Conservation (phyloP, 1,139 yeast species). For the Geotrichum fermentans region DNA sequence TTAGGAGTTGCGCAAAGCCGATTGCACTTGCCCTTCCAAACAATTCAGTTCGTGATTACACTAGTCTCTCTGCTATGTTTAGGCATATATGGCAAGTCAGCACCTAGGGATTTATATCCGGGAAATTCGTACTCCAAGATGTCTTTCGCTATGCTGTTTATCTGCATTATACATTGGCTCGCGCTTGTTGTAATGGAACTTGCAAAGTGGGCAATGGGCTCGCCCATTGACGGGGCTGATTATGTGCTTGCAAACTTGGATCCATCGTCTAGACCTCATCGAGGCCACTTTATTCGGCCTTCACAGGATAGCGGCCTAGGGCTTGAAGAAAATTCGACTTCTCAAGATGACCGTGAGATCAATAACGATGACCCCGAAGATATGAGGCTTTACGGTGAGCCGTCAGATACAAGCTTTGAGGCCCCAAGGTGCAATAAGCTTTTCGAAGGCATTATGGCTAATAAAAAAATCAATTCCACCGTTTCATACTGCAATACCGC, state of each 20-base stretch:
- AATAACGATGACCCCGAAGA: conserved; percentile 11
- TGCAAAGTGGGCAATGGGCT: conserved; percentile 40
- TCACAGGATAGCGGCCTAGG: conserved; percentile 30
- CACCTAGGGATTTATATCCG: conserved; percentile 67
- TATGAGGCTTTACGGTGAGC: not conserved
- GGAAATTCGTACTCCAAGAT: conserved; percentile 65
- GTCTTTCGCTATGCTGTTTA: conserved; percentile 55
- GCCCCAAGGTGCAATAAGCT: conserved; percentile 22
- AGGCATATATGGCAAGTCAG: conserved; percentile 54
- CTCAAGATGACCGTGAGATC: conserved; percentile 17
- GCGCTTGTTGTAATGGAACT: conserved; percentile 47
- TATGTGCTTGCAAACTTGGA: conserved; percentile 29
- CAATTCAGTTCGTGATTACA: conserved; percentile 48
- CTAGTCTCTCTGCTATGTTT: conserved; percentile 54
- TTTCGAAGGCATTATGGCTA: conserved; percentile 29
- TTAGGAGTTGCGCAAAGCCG: conserved; percentile 55
- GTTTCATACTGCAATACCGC: conserved; percentile 40
- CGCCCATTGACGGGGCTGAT: conserved; percentile 39
- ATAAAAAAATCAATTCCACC: conserved; percentile 33
- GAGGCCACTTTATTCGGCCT: conserved; percentile 20
- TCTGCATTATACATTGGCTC: conserved; percentile 50
- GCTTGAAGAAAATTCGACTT: conserved; percentile 14
- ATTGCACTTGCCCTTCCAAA: conserved; percentile 55
- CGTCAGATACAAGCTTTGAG: conserved; percentile 6
- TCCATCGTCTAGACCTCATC: conserved; percentile 6